Evolutionary conservation across 768 basidiomycete genomes (phyloP), one percentile per base, ranked within the genome.

Genomic region (Dentipellis sp.): DNA sequence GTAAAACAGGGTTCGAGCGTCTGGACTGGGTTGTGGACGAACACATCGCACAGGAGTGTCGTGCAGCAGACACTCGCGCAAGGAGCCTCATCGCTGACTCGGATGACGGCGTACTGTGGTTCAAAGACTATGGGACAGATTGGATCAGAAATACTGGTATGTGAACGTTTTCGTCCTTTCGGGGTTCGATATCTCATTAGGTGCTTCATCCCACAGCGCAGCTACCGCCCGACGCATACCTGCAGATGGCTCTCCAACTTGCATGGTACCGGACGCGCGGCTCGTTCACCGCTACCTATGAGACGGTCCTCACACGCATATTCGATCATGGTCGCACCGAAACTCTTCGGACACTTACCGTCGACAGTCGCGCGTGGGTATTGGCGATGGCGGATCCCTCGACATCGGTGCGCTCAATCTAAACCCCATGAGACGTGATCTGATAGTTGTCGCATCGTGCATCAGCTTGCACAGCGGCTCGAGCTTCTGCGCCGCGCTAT

Each of bases 261-360:
- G 94, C 93, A 3, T 97, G 88, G 85, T 91, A 88, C 72, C 81
- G 79, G 66, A 81, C 83, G 19, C 87, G 84, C 48, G 83, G 82
- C 10, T 71, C 75, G 56, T 86, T 91, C 63, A 90, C 91, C 3
- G 91, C 94, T 1, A 92, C 90, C 7, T 97, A 97, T 67, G 94
- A 97, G 70, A 97, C 94, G 0, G 90, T 86, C 0, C 78, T 94
- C 35, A 95, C 94, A 1, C 81, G 92, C 22, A 78, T 88, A 68
- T 94, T 94, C 72, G 74, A 85, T 58, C 82, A 85, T 59, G 94
- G 92, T 14, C 81, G 94, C 16, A 97, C 94, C 1, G 94, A 97
- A 66, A 93, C 91, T 0, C 83, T 97, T 53, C 81, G 94, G 22
- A 79, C 84, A 0, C 74, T 88, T 46, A 87, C 83, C 52, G 71